phyloP scores from a whole-genome alignment of 1,284 basidiomycete species.

The Cystobasidium pallidum region DNA sequence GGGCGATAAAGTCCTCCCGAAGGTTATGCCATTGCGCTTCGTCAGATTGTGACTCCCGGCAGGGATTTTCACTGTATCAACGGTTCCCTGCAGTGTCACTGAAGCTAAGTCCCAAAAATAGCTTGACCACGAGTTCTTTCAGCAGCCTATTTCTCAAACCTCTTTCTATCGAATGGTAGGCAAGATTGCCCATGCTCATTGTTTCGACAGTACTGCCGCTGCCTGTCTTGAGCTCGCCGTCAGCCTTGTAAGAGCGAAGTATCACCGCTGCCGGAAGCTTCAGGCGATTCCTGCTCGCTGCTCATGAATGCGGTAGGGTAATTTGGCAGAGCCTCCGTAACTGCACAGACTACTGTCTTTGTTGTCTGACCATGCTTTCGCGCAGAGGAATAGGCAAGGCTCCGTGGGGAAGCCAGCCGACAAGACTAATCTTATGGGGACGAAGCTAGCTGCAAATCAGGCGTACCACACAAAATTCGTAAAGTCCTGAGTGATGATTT shows the following conservation, averaged over 20 bases:
- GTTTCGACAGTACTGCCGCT: background rate
- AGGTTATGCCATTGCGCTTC: background rate
- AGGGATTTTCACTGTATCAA: too few species aligned
- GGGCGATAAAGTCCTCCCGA: background rate
- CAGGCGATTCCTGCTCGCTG: background rate
- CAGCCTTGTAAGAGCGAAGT: constrained; percentile 35
- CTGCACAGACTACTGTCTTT: constrained; percentile 11
- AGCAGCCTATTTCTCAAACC: constrained; percentile 26
- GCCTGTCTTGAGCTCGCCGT: constrained; percentile 27
- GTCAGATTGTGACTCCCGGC: too few species aligned
- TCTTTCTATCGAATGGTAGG: constrained; percentile 2
- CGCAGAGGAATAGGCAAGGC: constrained; percentile 21
- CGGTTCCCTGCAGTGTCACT: constrained; percentile 33
- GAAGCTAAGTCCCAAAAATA: too few species aligned
- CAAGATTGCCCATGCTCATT: constrained; percentile 14
- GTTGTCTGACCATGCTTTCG: constrained; percentile 18
- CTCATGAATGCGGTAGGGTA: constrained; percentile 15
- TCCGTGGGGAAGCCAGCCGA: constrained; percentile 28
- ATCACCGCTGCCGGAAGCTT: constrained; percentile 15
- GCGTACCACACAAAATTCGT: constrained; percentile 23
- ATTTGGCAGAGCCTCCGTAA: constrained; percentile 20
- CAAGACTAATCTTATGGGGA: constrained; percentile 26
- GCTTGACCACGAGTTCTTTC: too few species aligned
- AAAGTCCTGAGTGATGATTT: constrained; percentile 9
- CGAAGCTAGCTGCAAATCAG: constrained; percentile 34